A percentile compares a stretch with the other conserved stretches of the same genome.
phyloP scores from a whole-genome alignment of 1,139 yeast genomes.

The Magnusiomyces tetraspermus region DNA sequence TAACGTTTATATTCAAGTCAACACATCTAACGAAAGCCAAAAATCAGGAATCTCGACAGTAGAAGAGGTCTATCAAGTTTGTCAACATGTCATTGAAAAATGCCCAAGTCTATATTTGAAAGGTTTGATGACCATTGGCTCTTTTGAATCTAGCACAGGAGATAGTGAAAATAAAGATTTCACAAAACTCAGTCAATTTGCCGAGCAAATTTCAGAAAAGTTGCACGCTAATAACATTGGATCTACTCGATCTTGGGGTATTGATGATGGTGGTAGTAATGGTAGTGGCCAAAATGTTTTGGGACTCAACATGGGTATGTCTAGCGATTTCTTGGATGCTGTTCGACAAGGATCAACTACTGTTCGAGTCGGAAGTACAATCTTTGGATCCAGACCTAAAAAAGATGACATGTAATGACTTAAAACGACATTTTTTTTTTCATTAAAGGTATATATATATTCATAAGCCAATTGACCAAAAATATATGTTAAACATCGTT shows the following conservation, averaged over 20 bases:
- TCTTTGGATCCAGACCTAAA: constrained; percentile 53
- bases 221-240: neutral
- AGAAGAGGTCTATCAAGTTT: constrained; percentile 38
- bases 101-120: constrained; percentile 50
- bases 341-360: constrained; percentile 79
- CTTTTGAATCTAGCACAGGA: constrained; percentile 34
- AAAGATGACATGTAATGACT: no score
- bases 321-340: constrained; percentile 78
- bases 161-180: constrained; percentile 63
- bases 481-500: no score
- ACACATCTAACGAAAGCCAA: constrained; percentile 82
- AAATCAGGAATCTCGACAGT: constrained; percentile 59
- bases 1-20: constrained; percentile 70
- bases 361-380: constrained; percentile 85
- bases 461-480: no score
- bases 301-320: constrained; percentile 94
- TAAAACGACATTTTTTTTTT: no score
- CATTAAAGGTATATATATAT: no score
- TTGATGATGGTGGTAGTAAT: neutral
- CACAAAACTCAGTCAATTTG: constrained; percentile 20
- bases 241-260: neutral
- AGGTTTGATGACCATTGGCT: constrained; percentile 96
- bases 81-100: constrained; percentile 41
- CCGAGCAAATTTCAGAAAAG: neutral
- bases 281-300: no score